Evolutionary conservation across 768 basidiomycete genomes (phyloP), one percentile per base, ranked within the genome.

Genomic region (Termitomyces sp.): DNA sequence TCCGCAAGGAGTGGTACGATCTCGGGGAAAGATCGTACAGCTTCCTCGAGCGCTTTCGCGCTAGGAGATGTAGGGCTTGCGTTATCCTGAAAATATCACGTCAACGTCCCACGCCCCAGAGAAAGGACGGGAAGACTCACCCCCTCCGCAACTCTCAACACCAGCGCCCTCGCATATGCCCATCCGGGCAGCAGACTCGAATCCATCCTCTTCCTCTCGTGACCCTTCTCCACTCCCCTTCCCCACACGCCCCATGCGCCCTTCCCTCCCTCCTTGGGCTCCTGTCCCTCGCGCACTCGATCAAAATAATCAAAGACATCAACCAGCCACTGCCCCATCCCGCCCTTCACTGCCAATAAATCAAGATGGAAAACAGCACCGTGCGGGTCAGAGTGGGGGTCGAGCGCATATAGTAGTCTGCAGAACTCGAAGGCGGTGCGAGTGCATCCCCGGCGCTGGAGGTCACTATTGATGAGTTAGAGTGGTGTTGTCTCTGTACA

Each of bases 361-460:
- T 99, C 94, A 1, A 98, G 77, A 65, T 92, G 88, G 13, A 94
- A 74, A 1, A 88, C 73, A 1, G 87, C 81, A 2, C 93, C 94
- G 65, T 97, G 94, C 0, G 95, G 95, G 65, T 96, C 94, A n/a
- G 76, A 77, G 74, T 82, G 81, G 0, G 95, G 92, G 66, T 97
- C 94, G 0, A 98, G 78, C 9, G 86, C 83, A 58, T 90, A 86
- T 52, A 98, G 75, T 2, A 98, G 79, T n/a, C 89, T 82, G 0
- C 92, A 85, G 64, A 94, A 94, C 67, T 97, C 94, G 70, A 97
- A 96, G 0, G 93, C 85, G 0, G 96, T 94, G 18, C 93, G 82
- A 54, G 87, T 82, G 64, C 92, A 92, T 0, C 96, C 97, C 41
- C 96, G 77, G n/a, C 92, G 84, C 57, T 90, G 87, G 5, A 97